Percentiles rank a stretch among this genome's conserved stretches.
Evolutionary conservation across 2,329 filamentous ascomycete genomes (phyloP).

Genomic region (Esteya vermicola): DNA sequence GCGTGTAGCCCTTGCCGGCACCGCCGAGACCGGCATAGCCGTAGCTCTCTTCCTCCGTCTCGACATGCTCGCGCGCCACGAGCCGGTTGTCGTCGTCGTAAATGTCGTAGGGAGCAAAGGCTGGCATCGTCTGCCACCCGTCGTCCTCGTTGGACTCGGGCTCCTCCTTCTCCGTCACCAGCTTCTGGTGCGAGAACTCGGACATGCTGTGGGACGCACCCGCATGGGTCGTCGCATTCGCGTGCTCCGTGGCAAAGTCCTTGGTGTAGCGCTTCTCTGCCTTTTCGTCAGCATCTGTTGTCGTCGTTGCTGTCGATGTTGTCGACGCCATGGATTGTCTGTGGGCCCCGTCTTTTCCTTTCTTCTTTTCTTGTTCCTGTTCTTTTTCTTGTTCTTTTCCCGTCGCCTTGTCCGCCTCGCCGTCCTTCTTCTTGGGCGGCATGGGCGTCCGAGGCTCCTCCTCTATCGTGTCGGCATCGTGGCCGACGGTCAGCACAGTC

Average conservation of each 20-base stretch:
- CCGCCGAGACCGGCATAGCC: slow-evolving; percentile 70
- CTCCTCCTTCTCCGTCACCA: slow-evolving; percentile 43
- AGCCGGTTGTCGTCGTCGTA: slow-evolving; percentile 90
- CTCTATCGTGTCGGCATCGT: slow-evolving; percentile 2
- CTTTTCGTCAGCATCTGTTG: not conserved
- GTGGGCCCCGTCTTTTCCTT: too few species aligned
- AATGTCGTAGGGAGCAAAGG: slow-evolving; percentile 82
- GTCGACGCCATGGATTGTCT: too few species aligned
- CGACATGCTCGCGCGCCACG: slow-evolving; percentile 64
- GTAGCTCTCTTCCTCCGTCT: slow-evolving; percentile 51
- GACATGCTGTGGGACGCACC: slow-evolving; percentile 34
- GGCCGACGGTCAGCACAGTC: not conserved
- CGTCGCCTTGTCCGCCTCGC: not conserved
- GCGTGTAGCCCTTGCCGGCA: slow-evolving; percentile 87
- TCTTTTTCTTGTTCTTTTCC: not conserved
- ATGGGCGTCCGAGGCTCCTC: slow-evolving; percentile 14
- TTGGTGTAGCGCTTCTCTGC: slow-evolving; percentile 5
- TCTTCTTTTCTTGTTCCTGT: too few species aligned
- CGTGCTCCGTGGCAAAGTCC: slow-evolving; percentile 16
- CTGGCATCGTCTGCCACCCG: slow-evolving; percentile 87
- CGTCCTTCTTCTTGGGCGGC: slow-evolving; percentile 6
- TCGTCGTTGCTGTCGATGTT: too few species aligned
- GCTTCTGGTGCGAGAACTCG: slow-evolving; percentile 83
- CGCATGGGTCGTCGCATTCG: slow-evolving; percentile 18
- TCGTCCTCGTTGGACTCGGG: slow-evolving; percentile 47